These are phyloP conservation scores for Letharia columbiana DNA, from an alignment of 495 filamentous ascomycete species.

Conservation along the genomic window DNA sequence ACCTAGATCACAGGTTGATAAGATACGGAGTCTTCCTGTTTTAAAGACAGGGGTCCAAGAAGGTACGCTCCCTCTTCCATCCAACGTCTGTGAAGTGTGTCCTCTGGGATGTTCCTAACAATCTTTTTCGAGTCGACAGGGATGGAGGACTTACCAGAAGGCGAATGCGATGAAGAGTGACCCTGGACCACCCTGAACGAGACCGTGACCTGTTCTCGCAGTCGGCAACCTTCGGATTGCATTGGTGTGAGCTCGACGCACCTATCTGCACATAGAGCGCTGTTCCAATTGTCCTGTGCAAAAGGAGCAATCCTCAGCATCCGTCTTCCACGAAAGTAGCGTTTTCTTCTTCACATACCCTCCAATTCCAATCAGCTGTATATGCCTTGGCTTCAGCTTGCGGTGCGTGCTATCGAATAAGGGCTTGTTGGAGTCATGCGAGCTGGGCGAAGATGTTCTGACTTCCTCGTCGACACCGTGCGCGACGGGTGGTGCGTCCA, in stretches of 20 bases:
- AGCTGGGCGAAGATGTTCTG: slow-evolving; percentile 8
- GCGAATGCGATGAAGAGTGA: slow-evolving; percentile 71
- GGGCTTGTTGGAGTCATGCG: slow-evolving; percentile 17
- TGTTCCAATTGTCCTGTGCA: slow-evolving; percentile 52
- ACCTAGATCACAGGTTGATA: slow-evolving; percentile 36
- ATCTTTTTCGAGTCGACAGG: neutral
- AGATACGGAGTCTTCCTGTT: slow-evolving; percentile 1
- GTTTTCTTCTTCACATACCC: slow-evolving; percentile 29
- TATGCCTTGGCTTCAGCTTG: slow-evolving; percentile 55
- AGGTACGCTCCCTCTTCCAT: neutral
- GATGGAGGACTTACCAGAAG: slow-evolving; percentile 45
- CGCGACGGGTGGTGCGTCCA: slow-evolving; percentile 10
- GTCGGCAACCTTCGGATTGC: neutral
- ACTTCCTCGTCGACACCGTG: slow-evolving; percentile 11
- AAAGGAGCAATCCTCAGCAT: neutral
- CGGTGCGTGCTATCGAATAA: slow-evolving; percentile 44
- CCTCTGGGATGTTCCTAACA: neutral
- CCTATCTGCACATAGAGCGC: slow-evolving; percentile 68
- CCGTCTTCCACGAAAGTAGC: too few relatives aligned
- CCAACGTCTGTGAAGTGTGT: neutral
- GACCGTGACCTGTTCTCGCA: slow-evolving; percentile 33
- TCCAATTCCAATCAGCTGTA: slow-evolving; percentile 68
- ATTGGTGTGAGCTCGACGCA: neutral
- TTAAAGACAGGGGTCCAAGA: neutral
- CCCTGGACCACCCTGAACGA: slow-evolving; percentile 64